Evolutionary conservation across 1,284 basidiomycete species (phyloP), one percentile per base, ranked within the genome.

Genomic region (Irpex rosettiformis): DNA sequence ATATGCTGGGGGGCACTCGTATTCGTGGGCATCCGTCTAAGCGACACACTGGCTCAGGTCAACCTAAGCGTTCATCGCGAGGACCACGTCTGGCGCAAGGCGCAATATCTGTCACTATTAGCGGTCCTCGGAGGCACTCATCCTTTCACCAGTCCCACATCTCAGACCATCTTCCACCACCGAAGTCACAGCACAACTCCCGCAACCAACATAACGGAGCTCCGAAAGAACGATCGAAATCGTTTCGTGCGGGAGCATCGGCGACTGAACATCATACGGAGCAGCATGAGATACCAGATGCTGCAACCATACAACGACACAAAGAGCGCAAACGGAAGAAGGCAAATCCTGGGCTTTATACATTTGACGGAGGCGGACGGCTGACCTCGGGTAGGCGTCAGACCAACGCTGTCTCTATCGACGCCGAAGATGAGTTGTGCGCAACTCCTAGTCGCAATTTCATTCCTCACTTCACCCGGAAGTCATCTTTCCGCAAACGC

Each of bases 311-410:
- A 3, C 43, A 47, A 13, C 16, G 16, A 37, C 33, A 37, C 43
- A 24, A 21, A 24, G 22, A 21, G 48, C 27, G 3, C n/a, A 24
- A 3, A 28, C 48, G 0, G 6, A 45, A 8, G 55, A 29, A 42
- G 37, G 47, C 57, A 10, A n/a, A n/a, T 4, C 6, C 13, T 21
- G 61, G 61, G 40, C 11, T 60, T 16, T 56, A 55, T 49, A 54
- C 52, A 8, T 60, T 62, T 29, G n/a, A 33, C 5, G 33, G 30
- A 13, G 48, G 48, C 1, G 47, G 42, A 6, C 25, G 37, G 25
- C 40, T 60, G 13, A 52, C 30, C 13, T 25, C 58, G 13, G 61
- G 58, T 18, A 25, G 56, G 16, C 29, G 56, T n/a, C 58, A 59
- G 45, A 48, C 52, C 11, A 28, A 53, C 10, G 33, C 27, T 7